Conservation (phyloP, 2,329 filamentous ascomycete species). For the Zopfia rhizophila region DNA sequence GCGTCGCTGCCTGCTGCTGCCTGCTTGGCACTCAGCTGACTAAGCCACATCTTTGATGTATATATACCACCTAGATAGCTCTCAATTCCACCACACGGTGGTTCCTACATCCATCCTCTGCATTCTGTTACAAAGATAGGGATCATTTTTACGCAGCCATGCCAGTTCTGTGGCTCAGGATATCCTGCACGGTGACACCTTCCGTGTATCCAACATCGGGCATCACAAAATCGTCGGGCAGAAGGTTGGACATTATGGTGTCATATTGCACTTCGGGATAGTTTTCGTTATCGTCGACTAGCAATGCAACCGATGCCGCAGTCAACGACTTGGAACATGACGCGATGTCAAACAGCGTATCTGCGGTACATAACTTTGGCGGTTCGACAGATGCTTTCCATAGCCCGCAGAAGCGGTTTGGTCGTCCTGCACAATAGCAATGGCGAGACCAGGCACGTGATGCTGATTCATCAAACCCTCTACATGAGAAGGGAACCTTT, state of each 20-base stretch:
- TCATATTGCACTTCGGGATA: slow-evolving; percentile 57
- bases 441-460: slow-evolving; percentile 62
- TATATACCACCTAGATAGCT: no score
- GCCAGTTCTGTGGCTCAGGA: slow-evolving; percentile 64
- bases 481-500: no score
- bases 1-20: no score
- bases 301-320: slow-evolving; percentile 61
- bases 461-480: slow-evolving; percentile 50
- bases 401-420: slow-evolving; percentile 48
- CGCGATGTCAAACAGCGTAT: slow-evolving; percentile 66
- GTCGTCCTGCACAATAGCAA: slow-evolving; percentile 61
- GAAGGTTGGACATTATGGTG: slow-evolving; percentile 58
- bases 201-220: slow-evolving; percentile 58
- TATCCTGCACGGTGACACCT: slow-evolving; percentile 65
- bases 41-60: no score
- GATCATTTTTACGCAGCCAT: slow-evolving; percentile 54
- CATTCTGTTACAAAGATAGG: no score
- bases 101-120: no score
- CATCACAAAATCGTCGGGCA: slow-evolving; percentile 65
- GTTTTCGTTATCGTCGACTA: slow-evolving; percentile 58
- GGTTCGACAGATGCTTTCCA: slow-evolving; percentile 49
- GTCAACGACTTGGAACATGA: slow-evolving; percentile 68
- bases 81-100: no score
- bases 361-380: slow-evolving; percentile 33
- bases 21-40: no score